A percentile compares a stretch with the other conserved stretches of the same genome.
Conservation (phyloP, 2,329 filamentous ascomycete genomes). For the Colletotrichum phormii region DNA sequence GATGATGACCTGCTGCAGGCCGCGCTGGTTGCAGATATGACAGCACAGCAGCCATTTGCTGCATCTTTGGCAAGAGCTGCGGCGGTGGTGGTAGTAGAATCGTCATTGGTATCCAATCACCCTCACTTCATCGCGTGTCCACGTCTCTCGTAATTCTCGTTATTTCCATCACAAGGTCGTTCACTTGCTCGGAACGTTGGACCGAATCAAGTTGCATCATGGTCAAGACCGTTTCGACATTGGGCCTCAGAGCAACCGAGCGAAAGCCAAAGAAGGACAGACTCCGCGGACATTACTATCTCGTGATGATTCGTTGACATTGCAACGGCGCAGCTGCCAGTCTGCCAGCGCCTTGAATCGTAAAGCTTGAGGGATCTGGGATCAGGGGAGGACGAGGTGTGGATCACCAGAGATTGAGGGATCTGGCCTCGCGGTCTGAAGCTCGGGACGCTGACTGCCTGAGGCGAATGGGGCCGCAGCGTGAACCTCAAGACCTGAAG, state of each 20-base stretch:
- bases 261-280: slow-evolving; percentile 6
- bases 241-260: slow-evolving; percentile 1
- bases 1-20: slow-evolving; percentile 33
- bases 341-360: slow-evolving; percentile 26
- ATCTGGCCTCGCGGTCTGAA: slow-evolving; percentile 2
- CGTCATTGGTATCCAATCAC: not conserved
- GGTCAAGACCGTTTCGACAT: slow-evolving; percentile 5
- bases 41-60: slow-evolving; percentile 7
- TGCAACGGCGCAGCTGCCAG: slow-evolving; percentile 10
- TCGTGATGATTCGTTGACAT: slow-evolving; percentile 25
- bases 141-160: not conserved
- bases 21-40: slow-evolving; percentile 26
- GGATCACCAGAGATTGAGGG: slow-evolving; percentile 29
- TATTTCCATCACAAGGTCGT: not conserved
- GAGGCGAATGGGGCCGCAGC: slow-evolving; percentile 6
- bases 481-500: slow-evolving; percentile 15
- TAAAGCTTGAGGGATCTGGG: slow-evolving; percentile 25
- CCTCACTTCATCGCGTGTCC: not conserved
- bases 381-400: slow-evolving; percentile 26
- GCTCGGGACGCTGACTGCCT: slow-evolving; percentile 14
- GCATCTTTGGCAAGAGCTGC: not conserved
- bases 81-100: not conserved
- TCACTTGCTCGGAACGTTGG: slow-evolving; percentile 14
- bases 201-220: not conserved
- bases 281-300: slow-evolving; percentile 9